Evolutionary conservation across 1,284 basidiomycete species (phyloP), one percentile per base, ranked within the genome.

Genomic region (Moniliella sp.): DNA sequence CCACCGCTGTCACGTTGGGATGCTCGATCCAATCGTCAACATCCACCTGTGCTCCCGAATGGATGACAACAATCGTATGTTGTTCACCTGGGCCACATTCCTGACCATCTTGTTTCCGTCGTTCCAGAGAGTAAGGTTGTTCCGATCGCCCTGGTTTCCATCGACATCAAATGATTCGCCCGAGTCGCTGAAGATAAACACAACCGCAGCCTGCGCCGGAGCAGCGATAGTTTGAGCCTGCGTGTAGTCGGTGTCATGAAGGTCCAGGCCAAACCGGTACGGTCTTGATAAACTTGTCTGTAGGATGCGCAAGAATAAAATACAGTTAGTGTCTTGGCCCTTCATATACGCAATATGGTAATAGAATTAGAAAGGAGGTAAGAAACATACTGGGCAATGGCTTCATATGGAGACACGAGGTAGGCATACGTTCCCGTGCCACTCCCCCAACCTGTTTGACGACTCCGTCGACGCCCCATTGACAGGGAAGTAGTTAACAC

Each of bases 91-190:
- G 10, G 48, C 48, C 2, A 48, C 46, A 5, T 39, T 37, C 19
- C 46, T 36, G 39, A 50, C 38, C 7, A 50, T 38, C 12, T 35
- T 29, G 25, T 81, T 76, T 2, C 77, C 78, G 28, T 70, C 69
- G 37, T 73, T 66, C 77, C 77, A 81, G 0, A 76, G 71, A 0
- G 75, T 77, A 27, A 82, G 61, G 60, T 81, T 79, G 39, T 76
- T 76, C 28, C 68, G 64, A 51, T 83, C 79, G 28, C 74, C 74
- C 33, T 67, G 66, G 43, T 77, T 78, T 4, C 72, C 73, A 43
- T 78, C 76, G 3, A 78, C 73, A 5, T 69, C 73, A 46, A 81
- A 50, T 25, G 43, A 46, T 26, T 55, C 51, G 16, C 49, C 49
- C 14, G 39, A 43, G 15, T 38, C 33, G n/a, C 45, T 37, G 14